phyloP scores from a whole-genome alignment of 495 filamentous ascomycete species.

The Talaromyces trachyspermus region DNA sequence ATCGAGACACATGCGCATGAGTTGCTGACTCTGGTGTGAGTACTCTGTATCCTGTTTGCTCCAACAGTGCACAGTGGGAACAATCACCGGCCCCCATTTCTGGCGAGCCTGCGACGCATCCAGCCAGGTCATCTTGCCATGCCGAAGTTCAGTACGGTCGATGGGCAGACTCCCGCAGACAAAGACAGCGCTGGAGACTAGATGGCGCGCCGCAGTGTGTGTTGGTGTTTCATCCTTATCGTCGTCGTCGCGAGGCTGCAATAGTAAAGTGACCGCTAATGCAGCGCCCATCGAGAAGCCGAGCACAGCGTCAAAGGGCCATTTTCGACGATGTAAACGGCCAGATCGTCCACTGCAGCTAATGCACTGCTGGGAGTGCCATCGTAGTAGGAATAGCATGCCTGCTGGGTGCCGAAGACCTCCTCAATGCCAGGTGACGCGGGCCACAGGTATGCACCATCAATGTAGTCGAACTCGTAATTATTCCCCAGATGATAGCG shows the following conservation, averaged over 20 bases:
- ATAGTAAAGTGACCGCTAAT: slow-evolving; percentile 27
- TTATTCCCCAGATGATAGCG: slow-evolving; percentile 1
- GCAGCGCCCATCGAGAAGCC: slow-evolving; percentile 40
- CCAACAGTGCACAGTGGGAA: not conserved
- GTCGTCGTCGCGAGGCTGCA: slow-evolving; percentile 13
- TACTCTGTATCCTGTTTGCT: not conserved
- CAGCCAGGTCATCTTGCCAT: not conserved
- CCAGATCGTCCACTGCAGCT: slow-evolving; percentile 24
- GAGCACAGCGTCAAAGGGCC: slow-evolving; percentile 39
- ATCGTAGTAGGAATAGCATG: slow-evolving; percentile 18
- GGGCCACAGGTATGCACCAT: slow-evolving; percentile 11
- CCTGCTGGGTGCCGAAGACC: slow-evolving; percentile 30
- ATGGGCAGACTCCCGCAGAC: slow-evolving; percentile 29
- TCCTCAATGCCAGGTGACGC: slow-evolving; percentile 15
- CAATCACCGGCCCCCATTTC: not conserved
- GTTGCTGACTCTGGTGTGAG: not conserved
- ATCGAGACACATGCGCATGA: not conserved
- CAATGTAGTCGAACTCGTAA: slow-evolving; percentile 6
- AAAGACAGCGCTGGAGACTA: slow-evolving; percentile 36
- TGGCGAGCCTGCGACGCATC: not conserved
- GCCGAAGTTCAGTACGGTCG: not conserved
- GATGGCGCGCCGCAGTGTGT: slow-evolving; percentile 17
- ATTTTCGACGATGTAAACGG: slow-evolving; percentile 23
- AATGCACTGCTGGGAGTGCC: slow-evolving; percentile 14
- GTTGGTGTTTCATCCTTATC: slow-evolving; percentile 13